phyloP scores from a whole-genome alignment of 345 rosid genomes.

The Angophora floribunda region DNA sequence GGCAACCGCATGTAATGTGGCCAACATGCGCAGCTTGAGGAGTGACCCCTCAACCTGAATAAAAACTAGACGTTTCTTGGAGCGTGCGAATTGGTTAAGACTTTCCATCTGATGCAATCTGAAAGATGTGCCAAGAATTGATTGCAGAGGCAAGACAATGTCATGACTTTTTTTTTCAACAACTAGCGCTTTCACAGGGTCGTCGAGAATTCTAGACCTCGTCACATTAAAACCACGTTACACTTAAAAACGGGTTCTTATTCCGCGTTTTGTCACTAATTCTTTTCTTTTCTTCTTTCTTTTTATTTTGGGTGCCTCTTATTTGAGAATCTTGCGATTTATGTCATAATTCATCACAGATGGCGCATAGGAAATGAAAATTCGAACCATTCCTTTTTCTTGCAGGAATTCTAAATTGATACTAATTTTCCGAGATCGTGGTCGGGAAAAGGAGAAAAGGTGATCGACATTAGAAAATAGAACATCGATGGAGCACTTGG shows the following conservation, averaged over 20 bases:
- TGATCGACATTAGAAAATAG: neutral
- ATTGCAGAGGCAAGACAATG: neutral
- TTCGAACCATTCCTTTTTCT: neutral
- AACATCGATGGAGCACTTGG: neutral
- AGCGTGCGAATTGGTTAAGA: neutral
- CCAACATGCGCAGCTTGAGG: neutral
- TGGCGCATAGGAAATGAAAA: fast-evolving
- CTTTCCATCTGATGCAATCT: neutral
- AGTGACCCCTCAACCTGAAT: neutral
- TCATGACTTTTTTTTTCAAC: too few species aligned
- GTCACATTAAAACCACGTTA: neutral
- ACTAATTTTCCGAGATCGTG: neutral
- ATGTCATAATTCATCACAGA: neutral
- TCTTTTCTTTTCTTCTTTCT: neutral
- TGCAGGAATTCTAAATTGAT: neutral
- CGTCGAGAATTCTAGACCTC: neutral
- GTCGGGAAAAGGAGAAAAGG: neutral
- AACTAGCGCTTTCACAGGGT: neutral
- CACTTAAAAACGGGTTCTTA: neutral
- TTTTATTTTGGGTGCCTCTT: fast-evolving
- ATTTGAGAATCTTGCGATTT: neutral
- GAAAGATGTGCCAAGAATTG: neutral
- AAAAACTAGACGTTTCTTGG: neutral
- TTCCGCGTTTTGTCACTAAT: neutral
- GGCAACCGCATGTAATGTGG: neutral